Evolutionary conservation across 768 basidiomycete genomes (phyloP).

Genomic region (Boletus reticulatus): DNA sequence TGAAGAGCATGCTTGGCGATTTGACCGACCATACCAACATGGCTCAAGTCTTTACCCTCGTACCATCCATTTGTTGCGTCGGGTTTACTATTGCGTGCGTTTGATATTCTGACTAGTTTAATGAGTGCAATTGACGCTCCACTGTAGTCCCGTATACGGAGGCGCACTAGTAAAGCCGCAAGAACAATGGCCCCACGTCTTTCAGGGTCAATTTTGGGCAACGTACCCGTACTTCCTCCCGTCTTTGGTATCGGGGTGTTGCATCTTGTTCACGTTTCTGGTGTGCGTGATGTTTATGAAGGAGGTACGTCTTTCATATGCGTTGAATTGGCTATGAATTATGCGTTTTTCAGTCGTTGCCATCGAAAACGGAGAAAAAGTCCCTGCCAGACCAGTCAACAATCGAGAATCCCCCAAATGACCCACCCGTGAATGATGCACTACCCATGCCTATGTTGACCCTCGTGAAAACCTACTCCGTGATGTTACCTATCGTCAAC

Average conservation of each 20-base stretch:
- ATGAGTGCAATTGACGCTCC: not conserved
- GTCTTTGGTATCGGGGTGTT: slow-evolving; percentile 21
- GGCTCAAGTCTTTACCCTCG: not conserved
- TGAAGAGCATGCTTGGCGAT: not conserved
- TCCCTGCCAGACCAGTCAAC: not conserved
- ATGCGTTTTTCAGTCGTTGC: slow-evolving; percentile 21
- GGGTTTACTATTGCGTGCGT: not conserved
- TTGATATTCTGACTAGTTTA: not conserved
- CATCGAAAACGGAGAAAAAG: slow-evolving; percentile 11
- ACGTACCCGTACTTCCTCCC: slow-evolving; percentile 39
- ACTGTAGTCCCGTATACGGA: slow-evolving; percentile 54
- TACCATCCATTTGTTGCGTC: not conserved
- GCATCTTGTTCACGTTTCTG: slow-evolving; percentile 11
- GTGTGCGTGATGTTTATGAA: slow-evolving; percentile 26
- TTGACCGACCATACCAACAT: not conserved
- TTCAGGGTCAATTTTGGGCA: slow-evolving; percentile 40
- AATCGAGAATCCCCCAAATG: not conserved
- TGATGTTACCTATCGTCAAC: slow-evolving; percentile 42
- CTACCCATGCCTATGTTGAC: slow-evolving; percentile 32
- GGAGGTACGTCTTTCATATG: slow-evolving; percentile 25
- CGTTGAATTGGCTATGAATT: not conserved
- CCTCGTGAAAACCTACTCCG: slow-evolving; percentile 26
- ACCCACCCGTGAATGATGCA: not conserved
- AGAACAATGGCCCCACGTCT: slow-evolving; percentile 50
- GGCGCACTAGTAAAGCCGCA: slow-evolving; percentile 54